phyloP scores from a whole-genome alignment of 179 eudicot species.

The Dionaea muscipula region DNA sequence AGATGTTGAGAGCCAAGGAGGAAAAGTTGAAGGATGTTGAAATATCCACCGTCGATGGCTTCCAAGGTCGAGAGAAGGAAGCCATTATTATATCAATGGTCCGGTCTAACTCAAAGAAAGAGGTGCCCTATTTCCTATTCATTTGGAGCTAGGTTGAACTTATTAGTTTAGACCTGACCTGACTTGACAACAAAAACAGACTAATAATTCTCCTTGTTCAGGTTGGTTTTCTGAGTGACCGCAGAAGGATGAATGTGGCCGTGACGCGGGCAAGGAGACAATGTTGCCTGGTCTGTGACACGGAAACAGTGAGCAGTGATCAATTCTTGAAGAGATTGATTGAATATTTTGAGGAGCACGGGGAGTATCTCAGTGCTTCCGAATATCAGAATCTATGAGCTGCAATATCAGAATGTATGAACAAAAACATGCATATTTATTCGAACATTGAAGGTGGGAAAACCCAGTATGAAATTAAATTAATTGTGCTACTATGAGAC shows the following conservation, averaged over 20 bases:
- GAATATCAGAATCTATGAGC: conserved; percentile 45
- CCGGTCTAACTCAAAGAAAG: conserved; percentile 86
- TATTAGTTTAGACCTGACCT: background rate
- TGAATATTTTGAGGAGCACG: conserved; percentile 92
- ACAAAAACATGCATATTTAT: too few species aligned
- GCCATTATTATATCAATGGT: conserved; percentile 97
- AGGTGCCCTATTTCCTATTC: conserved; percentile 32
- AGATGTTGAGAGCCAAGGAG: conserved; percentile 51
- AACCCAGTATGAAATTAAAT: too few species aligned
- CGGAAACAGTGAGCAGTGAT: conserved; percentile 84
- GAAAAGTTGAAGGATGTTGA: conserved; percentile 75
- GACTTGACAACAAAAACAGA: too few species aligned
- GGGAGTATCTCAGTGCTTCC: conserved; percentile 88
- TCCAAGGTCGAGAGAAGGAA: conserved; percentile 97
- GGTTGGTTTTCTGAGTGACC: conserved; percentile 90
- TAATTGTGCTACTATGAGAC: too few species aligned
- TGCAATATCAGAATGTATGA: background rate
- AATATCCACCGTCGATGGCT: conserved; percentile 95
- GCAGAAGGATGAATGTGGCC: conserved; percentile 94
- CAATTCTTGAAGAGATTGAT: conserved; percentile 70
- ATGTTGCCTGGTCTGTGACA: conserved; percentile 82
- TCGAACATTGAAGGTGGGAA: too few species aligned
- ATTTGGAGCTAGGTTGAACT: background rate
- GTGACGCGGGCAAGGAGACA: conserved; percentile 97
- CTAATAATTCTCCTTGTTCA: too few species aligned